Evolutionary conservation across 2,329 filamentous ascomycete species (phyloP).

Genomic region (Colletotrichum horii): DNA sequence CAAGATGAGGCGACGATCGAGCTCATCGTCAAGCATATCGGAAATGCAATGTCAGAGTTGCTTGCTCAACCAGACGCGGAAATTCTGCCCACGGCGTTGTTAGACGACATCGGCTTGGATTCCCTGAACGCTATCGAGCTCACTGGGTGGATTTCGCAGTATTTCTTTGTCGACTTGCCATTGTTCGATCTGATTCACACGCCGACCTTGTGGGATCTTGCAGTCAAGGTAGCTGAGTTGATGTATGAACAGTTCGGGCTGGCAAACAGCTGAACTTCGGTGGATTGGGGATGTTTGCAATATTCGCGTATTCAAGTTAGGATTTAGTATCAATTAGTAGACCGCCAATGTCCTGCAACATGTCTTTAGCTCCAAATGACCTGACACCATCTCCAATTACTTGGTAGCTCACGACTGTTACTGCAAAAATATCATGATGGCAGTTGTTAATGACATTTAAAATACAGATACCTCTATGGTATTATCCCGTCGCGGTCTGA

Average conservation of each 20-base stretch:
- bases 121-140: background rate
- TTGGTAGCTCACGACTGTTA: too few species aligned
- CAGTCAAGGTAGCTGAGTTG: background rate
- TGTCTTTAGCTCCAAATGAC: too few species aligned
- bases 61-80: background rate
- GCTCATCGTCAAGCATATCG: background rate
- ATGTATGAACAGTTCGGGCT: background rate
- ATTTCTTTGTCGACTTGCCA: background rate
- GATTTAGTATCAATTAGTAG: background rate
- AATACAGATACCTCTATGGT: too few species aligned
- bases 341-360: accelerated
- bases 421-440: too few species aligned
- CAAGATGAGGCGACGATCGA: background rate
- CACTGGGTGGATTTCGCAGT: background rate
- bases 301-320: background rate
- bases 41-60: background rate
- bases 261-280: background rate
- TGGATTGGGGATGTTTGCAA: background rate
- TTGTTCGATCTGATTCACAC: background rate
- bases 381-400: too few species aligned
- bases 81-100: background rate
- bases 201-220: background rate
- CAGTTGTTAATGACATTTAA: too few species aligned
- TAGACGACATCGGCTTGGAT: background rate
- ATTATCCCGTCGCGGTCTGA: too few species aligned